A percentile compares a stretch with the other conserved stretches of the same genome.
Conservation (phyloP, 176 grass and related monocot species). For the Hordeum marinum region DNA sequence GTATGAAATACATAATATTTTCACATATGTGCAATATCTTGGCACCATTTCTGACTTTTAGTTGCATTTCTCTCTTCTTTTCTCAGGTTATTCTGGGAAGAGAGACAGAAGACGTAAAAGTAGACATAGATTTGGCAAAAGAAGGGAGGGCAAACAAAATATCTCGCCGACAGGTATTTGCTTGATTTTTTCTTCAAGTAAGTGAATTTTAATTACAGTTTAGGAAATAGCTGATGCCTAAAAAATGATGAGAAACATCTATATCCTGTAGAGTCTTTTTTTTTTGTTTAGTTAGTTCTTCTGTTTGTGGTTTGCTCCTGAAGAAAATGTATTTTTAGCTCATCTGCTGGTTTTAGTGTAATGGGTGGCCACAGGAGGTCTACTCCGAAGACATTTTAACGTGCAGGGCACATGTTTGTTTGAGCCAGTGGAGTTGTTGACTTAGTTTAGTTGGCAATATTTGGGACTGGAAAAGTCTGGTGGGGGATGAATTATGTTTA, state of each 20-base stretch:
- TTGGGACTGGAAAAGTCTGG: conserved; percentile 10
- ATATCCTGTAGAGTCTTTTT: conserved; percentile 1
- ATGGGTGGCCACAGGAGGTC: background rate
- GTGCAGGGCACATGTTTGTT: conserved; percentile 3
- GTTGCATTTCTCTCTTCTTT: conserved; percentile 2
- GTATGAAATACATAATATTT: background rate
- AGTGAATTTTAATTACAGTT: conserved; percentile 20
- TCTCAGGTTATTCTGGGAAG: conserved; percentile 89
- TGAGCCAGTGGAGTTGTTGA: background rate
- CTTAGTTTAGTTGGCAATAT: conserved; percentile 15
- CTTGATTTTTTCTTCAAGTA: background rate
- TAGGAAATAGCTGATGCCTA: conserved; percentile 9
- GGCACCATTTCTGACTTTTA: conserved; percentile 9
- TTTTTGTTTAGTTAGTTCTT: conserved; percentile 12
- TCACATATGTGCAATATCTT: conserved; percentile 13
- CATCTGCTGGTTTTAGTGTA: background rate
- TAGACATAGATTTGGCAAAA: conserved; percentile 97
- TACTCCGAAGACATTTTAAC: conserved; percentile 11
- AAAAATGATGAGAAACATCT: conserved; percentile 9
- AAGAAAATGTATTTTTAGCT: background rate
- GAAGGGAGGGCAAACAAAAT: conserved; percentile 94
- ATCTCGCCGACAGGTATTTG: conserved; percentile 82
- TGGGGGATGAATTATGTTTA: background rate
- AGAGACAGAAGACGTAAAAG: conserved; percentile 83
- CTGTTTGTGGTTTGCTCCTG: background rate